Conservation (phyloP, 106 monocot species). For the Dendrobium catenatum region DNA sequence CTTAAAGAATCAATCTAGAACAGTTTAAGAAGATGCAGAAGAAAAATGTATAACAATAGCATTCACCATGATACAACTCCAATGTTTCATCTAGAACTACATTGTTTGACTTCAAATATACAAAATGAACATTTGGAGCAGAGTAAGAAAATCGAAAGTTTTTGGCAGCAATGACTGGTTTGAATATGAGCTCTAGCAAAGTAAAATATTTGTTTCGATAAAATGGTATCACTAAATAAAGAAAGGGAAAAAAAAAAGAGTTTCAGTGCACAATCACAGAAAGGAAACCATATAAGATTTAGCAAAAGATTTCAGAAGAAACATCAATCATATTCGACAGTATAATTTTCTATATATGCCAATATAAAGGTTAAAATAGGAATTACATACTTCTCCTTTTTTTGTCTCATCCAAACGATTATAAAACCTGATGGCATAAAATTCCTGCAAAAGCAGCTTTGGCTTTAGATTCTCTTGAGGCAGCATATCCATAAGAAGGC, state of each 20-base stretch:
- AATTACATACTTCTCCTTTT: conserved; percentile 84
- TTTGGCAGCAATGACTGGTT: not conserved
- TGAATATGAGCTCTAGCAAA: not conserved
- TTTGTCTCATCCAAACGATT: conserved; percentile 70
- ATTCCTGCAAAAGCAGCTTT: conserved; percentile 31
- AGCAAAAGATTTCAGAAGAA: not conserved
- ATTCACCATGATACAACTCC: not conserved
- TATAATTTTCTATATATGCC: not conserved
- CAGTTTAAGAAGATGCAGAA: not conserved
- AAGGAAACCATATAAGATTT: not conserved
- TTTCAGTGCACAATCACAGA: not conserved
- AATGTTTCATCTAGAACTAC: not conserved
- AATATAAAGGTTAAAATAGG: not conserved
- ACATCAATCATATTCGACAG: not conserved
- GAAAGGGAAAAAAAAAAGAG: not conserved
- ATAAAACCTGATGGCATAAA: conserved; percentile 75
- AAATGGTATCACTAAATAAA: not conserved
- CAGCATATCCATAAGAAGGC: not conserved
- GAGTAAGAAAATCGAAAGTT: not conserved
- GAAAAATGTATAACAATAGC: not conserved
- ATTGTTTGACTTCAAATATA: not conserved
- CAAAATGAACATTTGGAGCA: not conserved
- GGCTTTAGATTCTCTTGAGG: not conserved
- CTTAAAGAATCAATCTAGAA: conserved; percentile 2
- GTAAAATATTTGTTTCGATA: not conserved